Base-by-base conservation (phyloP, 331 rosid genomes). In the Malus hybrid region DNA sequence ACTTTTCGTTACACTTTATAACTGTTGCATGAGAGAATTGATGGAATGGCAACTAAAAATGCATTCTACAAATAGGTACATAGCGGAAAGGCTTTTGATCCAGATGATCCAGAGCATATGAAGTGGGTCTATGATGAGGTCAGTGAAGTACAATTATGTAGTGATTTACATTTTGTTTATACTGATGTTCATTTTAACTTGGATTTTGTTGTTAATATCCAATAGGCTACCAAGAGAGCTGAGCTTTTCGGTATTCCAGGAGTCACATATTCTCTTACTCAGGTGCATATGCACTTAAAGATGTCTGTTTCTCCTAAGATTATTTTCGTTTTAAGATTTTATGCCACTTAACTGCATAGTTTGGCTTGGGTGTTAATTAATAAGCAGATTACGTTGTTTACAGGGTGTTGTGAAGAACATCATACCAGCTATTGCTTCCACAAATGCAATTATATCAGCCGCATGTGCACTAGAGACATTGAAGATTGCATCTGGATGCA, bases 351-450 rank as follows among this genome's bases (percentile, higher is more conserved):
- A 14, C 76, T 56, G 65, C 15, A 28, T 19, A 55, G 69, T 71
- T 76, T 67, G 67, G 50, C 13, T 77, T 50, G 36, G 15, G 28
- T 50, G 67, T 73, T 39, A 73, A 42, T 15, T 78, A 36, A 34
- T 61, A 46, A 71, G 69, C 73, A 34, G 70, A 56, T 76, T 75
- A 73, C 71, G 80, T 83, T 66, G 61, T 78, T 76, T 77, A 66
- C 80, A 92, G 99, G 99, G 99, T 72, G 99, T 92, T 69, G 99
- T 95, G 86, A 95, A 95, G 93, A 95, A 95, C 68, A 95, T 95
- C 77, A 95, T 95, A 73, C 99, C 99, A 0, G 98, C 99, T 50
- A 95, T 95, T 84, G 98, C 99, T 76, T 95, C 99, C 64, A 92
- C 99, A 46, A 95, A 95, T 95, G 99, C 99, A 14, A 90, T 95